Evolutionary conservation across 306 rosid species (phyloP), one percentile per base, ranked within the genome.

Genomic region (Macrotyloma uniflorum): DNA sequence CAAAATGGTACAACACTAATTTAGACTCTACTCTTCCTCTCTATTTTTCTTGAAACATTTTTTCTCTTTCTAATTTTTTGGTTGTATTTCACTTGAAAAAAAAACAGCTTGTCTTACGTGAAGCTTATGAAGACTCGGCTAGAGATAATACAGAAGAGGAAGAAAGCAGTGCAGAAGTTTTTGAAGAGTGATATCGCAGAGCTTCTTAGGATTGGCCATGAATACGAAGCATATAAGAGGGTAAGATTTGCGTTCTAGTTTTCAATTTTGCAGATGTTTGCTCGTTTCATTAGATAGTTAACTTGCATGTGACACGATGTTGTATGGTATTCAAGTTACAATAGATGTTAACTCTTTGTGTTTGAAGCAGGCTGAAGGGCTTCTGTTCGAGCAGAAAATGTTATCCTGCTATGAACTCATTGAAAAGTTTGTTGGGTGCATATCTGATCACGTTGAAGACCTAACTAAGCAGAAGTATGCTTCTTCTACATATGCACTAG

Each of bases 111-210:
- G 82, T 75, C 88, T n/a, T 62, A 77, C 66, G 33, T 88, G 36
- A 90, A 88, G 77, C 8, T 28, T 36, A 7, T 63, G 61, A 89
- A 84, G 83, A 42, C 59, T 30, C 82, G 93, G 75, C 79, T 91
- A 9, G 98, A 89, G 38, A 19, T 49, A 1, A 84, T 85, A 19
- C 58, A 75, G 68, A 92, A 71, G 76, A 95, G 16, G 79, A 95
- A 78, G 83, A 84, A 28, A 24, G 87, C 93, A 1, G 79, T 85
- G 36, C 81, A 67, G 35, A 91, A 85, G 80, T 82, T 80, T 70
- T 51, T 79, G 78, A 95, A 91, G 87, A 84, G 80, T 74, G 98
- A 91, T 75, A 69, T 89, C 8, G 89, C 83, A 0, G 96, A 89
- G 54, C 97, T 91, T 74, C 93, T 95, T 32, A 84, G 65, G 74